phyloP scores from a whole-genome alignment of 2,329 filamentous ascomycete species.

The Sphaerulina musiva region DNA sequence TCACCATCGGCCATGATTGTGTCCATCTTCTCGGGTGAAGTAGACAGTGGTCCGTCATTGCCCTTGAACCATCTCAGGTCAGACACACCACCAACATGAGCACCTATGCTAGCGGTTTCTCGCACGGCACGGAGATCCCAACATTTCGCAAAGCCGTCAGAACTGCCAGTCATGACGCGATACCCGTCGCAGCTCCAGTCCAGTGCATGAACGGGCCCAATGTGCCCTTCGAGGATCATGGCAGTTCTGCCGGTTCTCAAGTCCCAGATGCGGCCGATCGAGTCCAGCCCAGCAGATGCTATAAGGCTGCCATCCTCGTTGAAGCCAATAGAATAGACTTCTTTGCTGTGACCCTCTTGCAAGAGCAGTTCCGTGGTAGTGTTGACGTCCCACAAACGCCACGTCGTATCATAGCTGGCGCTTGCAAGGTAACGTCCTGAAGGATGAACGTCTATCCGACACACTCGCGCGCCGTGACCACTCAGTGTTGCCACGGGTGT shows the following conservation, averaged over 20 bases:
- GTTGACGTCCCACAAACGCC: slow-evolving; percentile 91
- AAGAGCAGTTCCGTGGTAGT: slow-evolving; percentile 76
- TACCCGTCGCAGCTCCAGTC: slow-evolving; percentile 91
- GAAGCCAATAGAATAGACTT: slow-evolving; percentile 85
- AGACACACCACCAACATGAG: slow-evolving; percentile 84
- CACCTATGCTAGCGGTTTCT: slow-evolving; percentile 75
- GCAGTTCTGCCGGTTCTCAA: slow-evolving; percentile 84
- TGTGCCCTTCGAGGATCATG: slow-evolving; percentile 90
- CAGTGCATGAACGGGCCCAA: slow-evolving; percentile 85
- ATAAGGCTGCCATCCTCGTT: slow-evolving; percentile 85
- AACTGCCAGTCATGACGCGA: slow-evolving; percentile 85
- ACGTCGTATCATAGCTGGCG: slow-evolving; percentile 92
- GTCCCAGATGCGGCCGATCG: slow-evolving; percentile 93
- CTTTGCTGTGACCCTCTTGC: slow-evolving; percentile 90
- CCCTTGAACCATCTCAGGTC: slow-evolving; percentile 94
- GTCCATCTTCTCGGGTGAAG: slow-evolving; percentile 48
- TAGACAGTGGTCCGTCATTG: slow-evolving; percentile 63
- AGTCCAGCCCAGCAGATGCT: slow-evolving; percentile 88
- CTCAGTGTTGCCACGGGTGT: slow-evolving; percentile 75
- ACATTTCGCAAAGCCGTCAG: slow-evolving; percentile 93
- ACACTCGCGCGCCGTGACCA: slow-evolving; percentile 81
- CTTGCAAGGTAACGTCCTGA: slow-evolving; percentile 85
- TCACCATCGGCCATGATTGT: slow-evolving; percentile 22
- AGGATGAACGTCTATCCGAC: slow-evolving; percentile 88
- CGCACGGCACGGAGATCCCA: slow-evolving; percentile 93